A percentile compares a stretch with the other conserved stretches of the same genome.
Conservation (phyloP, 2,329 filamentous ascomycete genomes). For the Ophiostoma triangulosporum region DNA sequence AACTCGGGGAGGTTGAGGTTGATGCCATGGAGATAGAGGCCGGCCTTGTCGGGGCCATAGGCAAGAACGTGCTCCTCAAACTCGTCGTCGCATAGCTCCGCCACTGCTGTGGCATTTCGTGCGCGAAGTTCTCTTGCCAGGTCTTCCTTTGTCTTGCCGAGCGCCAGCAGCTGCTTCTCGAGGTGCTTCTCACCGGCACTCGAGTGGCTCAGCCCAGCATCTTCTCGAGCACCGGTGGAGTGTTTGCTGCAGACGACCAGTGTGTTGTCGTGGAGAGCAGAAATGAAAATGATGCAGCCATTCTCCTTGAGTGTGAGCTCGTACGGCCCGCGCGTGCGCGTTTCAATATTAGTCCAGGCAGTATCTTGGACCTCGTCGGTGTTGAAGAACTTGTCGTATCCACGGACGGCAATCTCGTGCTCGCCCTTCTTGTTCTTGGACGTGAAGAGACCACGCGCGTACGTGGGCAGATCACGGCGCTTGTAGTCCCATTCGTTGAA, state of each 20-base stretch:
- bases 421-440: constrained; percentile 46
- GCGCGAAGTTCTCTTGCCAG: constrained; percentile 61
- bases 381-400: constrained; percentile 99
- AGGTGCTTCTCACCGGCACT: constrained; percentile 70
- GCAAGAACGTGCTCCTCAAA: constrained; percentile 96
- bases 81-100: constrained; percentile 86
- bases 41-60: constrained; percentile 69
- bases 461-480: constrained; percentile 69
- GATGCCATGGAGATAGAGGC: constrained; percentile 89
- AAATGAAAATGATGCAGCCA: constrained; percentile 97
- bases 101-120: constrained; percentile 87
- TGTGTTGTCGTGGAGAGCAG: constrained; percentile 77
- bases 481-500: constrained; percentile 97
- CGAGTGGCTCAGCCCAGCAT: constrained; percentile 67
- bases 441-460: constrained; percentile 91
- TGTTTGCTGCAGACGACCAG: constrained; percentile 98
- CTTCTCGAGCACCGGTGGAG: constrained; percentile 70
- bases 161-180: constrained; percentile 59
- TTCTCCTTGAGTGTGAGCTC: constrained; percentile 97
- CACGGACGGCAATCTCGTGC: constrained; percentile 70
- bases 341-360: constrained; percentile 65
- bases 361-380: constrained; percentile 69
- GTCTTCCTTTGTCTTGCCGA: constrained; percentile 68
- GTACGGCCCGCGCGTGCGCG: constrained; percentile 71
- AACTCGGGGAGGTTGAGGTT: constrained; percentile 94